Conservation (phyloP, 768 basidiomycete genomes). For the Tylopilus sp. region DNA sequence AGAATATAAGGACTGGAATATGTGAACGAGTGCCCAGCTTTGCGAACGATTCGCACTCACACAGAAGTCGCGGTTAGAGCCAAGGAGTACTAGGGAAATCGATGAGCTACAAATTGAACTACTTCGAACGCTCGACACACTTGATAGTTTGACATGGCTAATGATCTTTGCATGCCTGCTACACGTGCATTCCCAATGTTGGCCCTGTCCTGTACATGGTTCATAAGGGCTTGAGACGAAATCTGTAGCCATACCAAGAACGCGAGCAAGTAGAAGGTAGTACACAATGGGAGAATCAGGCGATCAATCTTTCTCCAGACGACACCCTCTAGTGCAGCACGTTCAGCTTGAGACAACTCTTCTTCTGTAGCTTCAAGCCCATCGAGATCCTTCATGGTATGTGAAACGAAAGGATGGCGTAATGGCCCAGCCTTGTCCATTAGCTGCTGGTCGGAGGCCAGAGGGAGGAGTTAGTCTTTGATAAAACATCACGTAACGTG, state of each 20-base stretch:
- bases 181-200: slow-evolving; percentile 61
- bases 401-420: background rate
- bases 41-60: background rate
- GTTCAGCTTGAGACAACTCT: background rate
- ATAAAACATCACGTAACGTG: no score
- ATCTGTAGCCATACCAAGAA: slow-evolving; percentile 42
- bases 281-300: slow-evolving; percentile 47
- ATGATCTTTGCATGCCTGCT: slow-evolving; percentile 53
- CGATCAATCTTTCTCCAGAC: slow-evolving; percentile 36
- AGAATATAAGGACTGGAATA: slow-evolving; percentile 39
- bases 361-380: background rate
- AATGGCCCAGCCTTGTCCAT: background rate
- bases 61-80: slow-evolving; percentile 28
- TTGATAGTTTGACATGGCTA: slow-evolving; percentile 34
- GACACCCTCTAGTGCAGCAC: background rate
- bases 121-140: background rate
- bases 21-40: background rate
- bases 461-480: no score
- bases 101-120: background rate
- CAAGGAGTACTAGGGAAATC: slow-evolving; percentile 30
- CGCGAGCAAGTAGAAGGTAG: slow-evolving; percentile 46
- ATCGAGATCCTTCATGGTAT: background rate
- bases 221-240: background rate
- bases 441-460: no score
- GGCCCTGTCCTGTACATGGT: slow-evolving; percentile 29